phyloP scores from a whole-genome alignment of 441 rosid species.

The Populus hybrid region DNA sequence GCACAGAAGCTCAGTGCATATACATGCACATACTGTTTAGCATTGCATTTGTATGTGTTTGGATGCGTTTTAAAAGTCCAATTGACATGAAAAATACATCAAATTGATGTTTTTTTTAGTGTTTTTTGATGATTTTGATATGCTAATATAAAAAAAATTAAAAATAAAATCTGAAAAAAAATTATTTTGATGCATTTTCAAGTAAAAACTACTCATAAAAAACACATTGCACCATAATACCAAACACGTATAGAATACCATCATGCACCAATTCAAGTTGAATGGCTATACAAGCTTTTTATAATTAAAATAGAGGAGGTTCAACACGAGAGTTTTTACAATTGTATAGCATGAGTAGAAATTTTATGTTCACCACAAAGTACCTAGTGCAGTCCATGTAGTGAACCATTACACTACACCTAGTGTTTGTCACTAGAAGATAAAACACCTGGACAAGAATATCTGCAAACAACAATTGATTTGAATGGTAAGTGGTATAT shows the following conservation, averaged over 20 bases:
- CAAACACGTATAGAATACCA: neutral
- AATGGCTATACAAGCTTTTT: slow-evolving; percentile 15
- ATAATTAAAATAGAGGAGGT: neutral
- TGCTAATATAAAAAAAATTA: neutral
- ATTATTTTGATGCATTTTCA: neutral
- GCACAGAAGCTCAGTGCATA: too few relatives aligned
- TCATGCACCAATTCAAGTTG: slow-evolving; percentile 1
- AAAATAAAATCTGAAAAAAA: neutral
- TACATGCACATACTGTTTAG: too few relatives aligned
- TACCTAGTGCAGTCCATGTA: neutral
- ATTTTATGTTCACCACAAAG: neutral
- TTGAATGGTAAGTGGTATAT: neutral
- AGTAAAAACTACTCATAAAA: too few relatives aligned
- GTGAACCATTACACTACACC: neutral
- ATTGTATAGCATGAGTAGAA: neutral
- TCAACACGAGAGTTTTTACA: neutral
- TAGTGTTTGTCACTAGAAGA: too few relatives aligned
- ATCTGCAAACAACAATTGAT: neutral
- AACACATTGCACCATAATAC: neutral
- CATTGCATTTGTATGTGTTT: too few relatives aligned
- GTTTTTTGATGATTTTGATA: too few relatives aligned
- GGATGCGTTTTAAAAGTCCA: too few relatives aligned
- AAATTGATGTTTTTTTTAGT: too few relatives aligned
- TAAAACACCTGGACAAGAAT: neutral
- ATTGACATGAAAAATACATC: too few relatives aligned